Percentiles rank a stretch among this genome's conserved stretches.
Evolutionary conservation across 257 asterid species (phyloP).

Genomic region (Gentiana macrophylla): DNA sequence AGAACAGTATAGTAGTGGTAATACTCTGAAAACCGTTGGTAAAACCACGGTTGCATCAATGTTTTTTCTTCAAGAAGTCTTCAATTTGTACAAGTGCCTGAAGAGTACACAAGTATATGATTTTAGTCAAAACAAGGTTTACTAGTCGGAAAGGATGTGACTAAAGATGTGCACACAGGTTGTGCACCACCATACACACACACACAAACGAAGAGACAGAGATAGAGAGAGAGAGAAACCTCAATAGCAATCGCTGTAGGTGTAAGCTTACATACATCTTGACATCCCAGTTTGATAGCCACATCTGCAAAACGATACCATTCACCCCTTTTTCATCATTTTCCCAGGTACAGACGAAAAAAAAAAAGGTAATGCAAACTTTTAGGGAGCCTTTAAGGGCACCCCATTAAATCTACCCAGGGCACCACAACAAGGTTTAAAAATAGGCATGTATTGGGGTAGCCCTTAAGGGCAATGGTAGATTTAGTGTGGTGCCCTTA

Average conservation of each 20-base stretch:
- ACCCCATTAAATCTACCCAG: not conserved
- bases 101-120: not conserved
- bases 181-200: too few relatives aligned
- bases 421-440: not conserved
- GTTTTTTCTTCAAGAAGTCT: slow-evolving; percentile 33
- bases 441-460: too few relatives aligned
- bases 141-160: too few relatives aligned
- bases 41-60: too few relatives aligned
- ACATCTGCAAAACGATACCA: slow-evolving; percentile 28
- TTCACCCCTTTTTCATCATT: not conserved
- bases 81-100: slow-evolving; percentile 63
- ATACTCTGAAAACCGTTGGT: too few relatives aligned
- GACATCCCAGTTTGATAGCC: slow-evolving; percentile 44
- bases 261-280: slow-evolving; percentile 49
- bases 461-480: not conserved
- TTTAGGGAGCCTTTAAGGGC: too few relatives aligned
- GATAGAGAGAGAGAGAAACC: slow-evolving; percentile 30
- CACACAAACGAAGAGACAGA: not conserved
- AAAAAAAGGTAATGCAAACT: too few relatives aligned
- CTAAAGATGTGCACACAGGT: too few relatives aligned
- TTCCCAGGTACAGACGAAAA: not conserved
- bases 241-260: slow-evolving; percentile 62
- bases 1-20: too few relatives aligned
- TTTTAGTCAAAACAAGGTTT: too few relatives aligned
- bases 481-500: too few relatives aligned